Evolutionary conservation across 495 filamentous ascomycete species (phyloP).

Genomic region (Chlorociboria aeruginascens): DNA sequence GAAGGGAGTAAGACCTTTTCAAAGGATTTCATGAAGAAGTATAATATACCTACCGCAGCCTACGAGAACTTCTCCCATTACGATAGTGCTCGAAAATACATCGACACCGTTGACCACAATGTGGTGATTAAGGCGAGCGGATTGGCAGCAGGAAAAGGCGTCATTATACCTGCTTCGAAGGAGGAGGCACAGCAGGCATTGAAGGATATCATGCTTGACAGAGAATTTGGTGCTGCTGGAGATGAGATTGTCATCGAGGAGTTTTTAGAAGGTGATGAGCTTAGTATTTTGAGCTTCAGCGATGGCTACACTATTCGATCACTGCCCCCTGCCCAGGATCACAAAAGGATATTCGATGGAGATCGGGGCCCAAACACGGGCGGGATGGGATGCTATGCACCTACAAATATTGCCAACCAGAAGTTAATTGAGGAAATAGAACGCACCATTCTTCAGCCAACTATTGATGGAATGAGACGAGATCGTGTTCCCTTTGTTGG

Average conservation of each 20-base stretch:
- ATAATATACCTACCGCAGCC: conserved; percentile 79
- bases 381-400: conserved; percentile 96
- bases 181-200: conserved; percentile 74
- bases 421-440: conserved; percentile 67
- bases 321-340: conserved; percentile 89
- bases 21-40: conserved; percentile 94
- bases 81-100: conserved; percentile 60
- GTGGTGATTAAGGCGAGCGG: conserved; percentile 74
- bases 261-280: conserved; percentile 80
- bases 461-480: conserved; percentile 75
- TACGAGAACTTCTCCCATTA: conserved; percentile 85
- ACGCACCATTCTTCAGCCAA: conserved; percentile 74
- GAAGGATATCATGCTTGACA: conserved; percentile 79
- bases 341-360: conserved; percentile 87
- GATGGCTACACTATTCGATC: conserved; percentile 79
- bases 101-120: conserved; percentile 59
- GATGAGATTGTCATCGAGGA: conserved; percentile 96
- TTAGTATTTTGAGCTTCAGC: conserved; percentile 82
- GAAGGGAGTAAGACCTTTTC: conserved; percentile 95
- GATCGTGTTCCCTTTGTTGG: conserved; percentile 74
- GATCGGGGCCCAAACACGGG: conserved; percentile 92
- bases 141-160: conserved; percentile 69
- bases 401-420: conserved; percentile 69
- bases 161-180: conserved; percentile 61
- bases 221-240: conserved; percentile 77